A percentile compares a stretch with the other conserved stretches of the same genome.
Conservation (phyloP, 495 filamentous ascomycete genomes). For the Penicillium dipodomyicola region DNA sequence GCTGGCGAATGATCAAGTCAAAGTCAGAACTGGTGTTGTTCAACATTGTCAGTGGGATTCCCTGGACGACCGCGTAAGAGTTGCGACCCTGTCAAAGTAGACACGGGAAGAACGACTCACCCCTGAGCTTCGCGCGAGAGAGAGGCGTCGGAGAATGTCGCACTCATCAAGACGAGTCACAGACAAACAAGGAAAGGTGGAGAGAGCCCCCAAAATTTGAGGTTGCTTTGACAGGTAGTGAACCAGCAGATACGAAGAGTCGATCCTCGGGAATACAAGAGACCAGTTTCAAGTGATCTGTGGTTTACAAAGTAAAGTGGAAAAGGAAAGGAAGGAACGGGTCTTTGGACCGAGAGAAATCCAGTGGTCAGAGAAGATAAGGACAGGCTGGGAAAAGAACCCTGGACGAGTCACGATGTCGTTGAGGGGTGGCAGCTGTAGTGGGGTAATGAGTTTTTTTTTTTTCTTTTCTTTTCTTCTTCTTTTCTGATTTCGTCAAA, state of each 20-base stretch:
- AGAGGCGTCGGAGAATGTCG: conserved; percentile 47
- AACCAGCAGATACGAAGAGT: conserved; percentile 27
- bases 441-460: conserved; percentile 15
- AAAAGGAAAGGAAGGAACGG: conserved; percentile 8
- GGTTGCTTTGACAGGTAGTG: conserved; percentile 19
- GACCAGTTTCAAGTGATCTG: conserved; percentile 10
- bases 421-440: conserved; percentile 24
- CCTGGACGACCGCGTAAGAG: conserved; percentile 35
- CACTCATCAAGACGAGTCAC: conserved; percentile 48
- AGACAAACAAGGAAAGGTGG: conserved; percentile 11
- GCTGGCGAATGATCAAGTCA: conserved; percentile 64
- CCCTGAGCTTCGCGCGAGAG: conserved; percentile 46
- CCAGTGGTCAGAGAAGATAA: conserved; percentile 13
- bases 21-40: conserved; percentile 52
- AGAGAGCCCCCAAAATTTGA: conserved; percentile 23
- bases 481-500: background rate
- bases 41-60: conserved; percentile 44
- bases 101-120: conserved; percentile 24
- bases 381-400: conserved; percentile 18
- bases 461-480: background rate
- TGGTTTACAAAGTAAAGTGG: conserved; percentile 13
- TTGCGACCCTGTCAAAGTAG: conserved; percentile 23
- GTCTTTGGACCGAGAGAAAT: conserved; percentile 13
- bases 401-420: conserved; percentile 28
- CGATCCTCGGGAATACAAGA: conserved; percentile 23